Base-by-base conservation (phyloP, 371 early-diverging fungal genomes). In the Rhizomucor miehei region DNA sequence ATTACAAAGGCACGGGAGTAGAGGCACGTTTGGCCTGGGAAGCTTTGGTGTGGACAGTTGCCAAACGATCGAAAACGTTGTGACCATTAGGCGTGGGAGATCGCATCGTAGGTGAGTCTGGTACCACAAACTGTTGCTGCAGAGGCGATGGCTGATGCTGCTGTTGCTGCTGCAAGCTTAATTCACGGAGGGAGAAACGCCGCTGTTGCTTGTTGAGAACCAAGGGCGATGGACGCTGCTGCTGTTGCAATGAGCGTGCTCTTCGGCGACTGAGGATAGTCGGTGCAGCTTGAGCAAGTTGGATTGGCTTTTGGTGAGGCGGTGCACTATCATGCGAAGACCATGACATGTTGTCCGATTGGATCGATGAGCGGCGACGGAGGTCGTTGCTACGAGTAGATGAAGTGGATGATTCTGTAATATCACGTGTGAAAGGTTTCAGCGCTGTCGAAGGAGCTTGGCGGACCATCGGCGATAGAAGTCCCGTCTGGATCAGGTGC, bases 211-310 rank as follows among this genome's bases (percentile, higher is more conserved):
- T 45, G 47, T 16, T 54, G 38, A 21, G 16, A 39, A 12, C 14
- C 11, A 20, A 45, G 1, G 47, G 48, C 11, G 29, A 29, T 29
- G 29, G 29, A 29, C 29, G 29, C 29, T 57, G 58, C 21, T 62
- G 65, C 19, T 76, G 73, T 46, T 76, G 76, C 16, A 69, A 62
- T 0, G 76, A 76, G 39, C 61, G 61, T 0, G 76, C 76, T 24
- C 76, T 61, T 5, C 76, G 66, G 14, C 76, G 63, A 21, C 54
- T 63, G 12, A 58, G 44, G 13, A 54, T 37, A 16, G 51, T 25
- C 11, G 57, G 25, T 38, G 46, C 36, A 37, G 48, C 23, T 17
- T 36, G 21, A 45, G 24, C 20, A 45, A 39, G 25, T 39, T 10
- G 38, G 47, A 37, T 39, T 36, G 37, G 44, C 44, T 23, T 45